A percentile compares a stretch with the other conserved stretches of the same genome.
phyloP scores from a whole-genome alignment of 768 basidiomycete genomes.

The Suillus weaverae region DNA sequence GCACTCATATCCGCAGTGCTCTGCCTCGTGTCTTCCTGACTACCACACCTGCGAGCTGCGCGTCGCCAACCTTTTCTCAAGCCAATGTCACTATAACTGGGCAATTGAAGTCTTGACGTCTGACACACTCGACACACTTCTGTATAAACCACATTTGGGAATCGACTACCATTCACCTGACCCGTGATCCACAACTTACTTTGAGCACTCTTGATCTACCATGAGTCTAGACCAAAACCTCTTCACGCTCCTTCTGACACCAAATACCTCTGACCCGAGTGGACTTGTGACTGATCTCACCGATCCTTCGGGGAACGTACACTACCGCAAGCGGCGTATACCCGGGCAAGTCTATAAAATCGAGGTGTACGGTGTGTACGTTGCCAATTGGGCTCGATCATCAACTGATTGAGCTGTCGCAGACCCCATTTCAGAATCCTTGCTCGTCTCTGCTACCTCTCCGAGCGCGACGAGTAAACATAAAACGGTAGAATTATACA shows the following conservation, averaged over 20 bases:
- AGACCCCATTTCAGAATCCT: conserved; percentile 74
- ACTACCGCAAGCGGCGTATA: conserved; percentile 73
- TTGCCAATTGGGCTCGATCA: background rate
- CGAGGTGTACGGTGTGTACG: conserved; percentile 62
- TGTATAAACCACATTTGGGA: background rate
- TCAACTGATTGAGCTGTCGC: conserved; percentile 1
- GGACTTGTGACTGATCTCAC: conserved; percentile 61
- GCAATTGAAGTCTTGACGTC: background rate
- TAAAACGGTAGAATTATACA: conserved; percentile 74
- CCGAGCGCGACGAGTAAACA: conserved; percentile 66
- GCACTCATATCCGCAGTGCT: background rate
- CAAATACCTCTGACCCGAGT: conserved; percentile 56
- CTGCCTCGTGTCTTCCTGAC: background rate
- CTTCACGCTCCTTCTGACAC: conserved; percentile 72
- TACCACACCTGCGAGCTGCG: background rate
- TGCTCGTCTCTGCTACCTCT: conserved; percentile 68
- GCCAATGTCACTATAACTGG: background rate
- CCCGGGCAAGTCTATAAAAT: conserved; percentile 56
- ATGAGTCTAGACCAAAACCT: conserved; percentile 89
- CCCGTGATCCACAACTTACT: background rate
- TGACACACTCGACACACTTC: background rate
- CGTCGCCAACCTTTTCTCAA: background rate
- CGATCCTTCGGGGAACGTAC: conserved; percentile 58
- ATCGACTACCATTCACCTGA: background rate
- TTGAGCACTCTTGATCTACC: conserved; percentile 9